A percentile compares a stretch with the other conserved stretches of the same genome.
phyloP scores from a whole-genome alignment of 2,329 filamentous ascomycete species.

The Cercospora sojina region DNA sequence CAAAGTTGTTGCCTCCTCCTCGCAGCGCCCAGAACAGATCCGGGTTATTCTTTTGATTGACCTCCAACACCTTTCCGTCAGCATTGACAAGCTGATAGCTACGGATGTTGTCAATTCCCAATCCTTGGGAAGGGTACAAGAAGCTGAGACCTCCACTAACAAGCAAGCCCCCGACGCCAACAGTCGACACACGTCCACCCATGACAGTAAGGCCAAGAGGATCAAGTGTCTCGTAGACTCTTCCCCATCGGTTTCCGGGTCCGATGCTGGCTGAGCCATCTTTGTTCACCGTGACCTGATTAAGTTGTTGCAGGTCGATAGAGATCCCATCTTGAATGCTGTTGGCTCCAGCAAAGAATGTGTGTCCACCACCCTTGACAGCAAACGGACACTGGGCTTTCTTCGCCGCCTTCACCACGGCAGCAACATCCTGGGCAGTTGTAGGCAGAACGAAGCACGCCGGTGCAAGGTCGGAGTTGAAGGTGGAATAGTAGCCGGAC shows the following conservation, averaged over 20 bases:
- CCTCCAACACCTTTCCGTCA: conserved; percentile 27
- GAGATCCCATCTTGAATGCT: conserved; percentile 33
- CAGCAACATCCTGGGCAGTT: conserved; percentile 15
- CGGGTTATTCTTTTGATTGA: conserved; percentile 25
- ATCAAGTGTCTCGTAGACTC: conserved; percentile 26
- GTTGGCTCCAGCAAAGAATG: conserved; percentile 27
- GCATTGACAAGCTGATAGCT: conserved; percentile 35
- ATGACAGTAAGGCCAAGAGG: conserved; percentile 24
- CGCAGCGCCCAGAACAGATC: conserved; percentile 32
- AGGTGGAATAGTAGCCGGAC: conserved; percentile 20
- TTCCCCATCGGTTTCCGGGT: conserved; percentile 8
- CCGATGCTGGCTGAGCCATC: conserved; percentile 8
- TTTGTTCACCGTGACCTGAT: conserved; percentile 14
- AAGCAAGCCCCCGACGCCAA: conserved; percentile 35
- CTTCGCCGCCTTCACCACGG: conserved; percentile 13
- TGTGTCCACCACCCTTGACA: conserved; percentile 34
- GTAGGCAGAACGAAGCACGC: conserved; percentile 23
- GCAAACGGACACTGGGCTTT: conserved; percentile 31
- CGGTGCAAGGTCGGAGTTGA: conserved; percentile 18
- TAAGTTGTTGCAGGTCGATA: conserved; percentile 29
- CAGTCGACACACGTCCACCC: conserved; percentile 29
- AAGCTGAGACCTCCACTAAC: conserved; percentile 37
- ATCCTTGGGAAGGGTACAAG: conserved; percentile 32
- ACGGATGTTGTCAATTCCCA: conserved; percentile 34
- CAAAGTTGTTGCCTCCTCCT: conserved; percentile 34